These are phyloP conservation scores for Vigna mungo DNA, from an alignment of 306 rosid genomes.

Conservation along the genomic window DNA sequence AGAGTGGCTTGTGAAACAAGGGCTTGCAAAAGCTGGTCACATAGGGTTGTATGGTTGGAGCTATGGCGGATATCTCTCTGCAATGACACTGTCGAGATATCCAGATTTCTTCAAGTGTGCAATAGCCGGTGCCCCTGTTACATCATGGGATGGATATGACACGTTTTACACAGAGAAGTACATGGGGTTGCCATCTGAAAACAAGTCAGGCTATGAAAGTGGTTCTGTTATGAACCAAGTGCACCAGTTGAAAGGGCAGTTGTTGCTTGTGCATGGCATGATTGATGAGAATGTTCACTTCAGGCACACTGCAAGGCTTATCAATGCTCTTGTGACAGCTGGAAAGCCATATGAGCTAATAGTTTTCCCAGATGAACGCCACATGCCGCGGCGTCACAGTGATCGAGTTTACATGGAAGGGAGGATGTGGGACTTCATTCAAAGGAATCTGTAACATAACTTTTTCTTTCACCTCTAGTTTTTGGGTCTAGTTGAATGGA, in stretches of 20 bases:
- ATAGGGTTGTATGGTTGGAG: slow-evolving; percentile 98
- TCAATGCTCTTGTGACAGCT: slow-evolving; percentile 84
- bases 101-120: slow-evolving; percentile 81
- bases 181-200: slow-evolving; percentile 85
- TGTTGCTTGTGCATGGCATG: slow-evolving; percentile 94
- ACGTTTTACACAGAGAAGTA: slow-evolving; percentile 96
- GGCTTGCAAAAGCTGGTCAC: slow-evolving; percentile 76
- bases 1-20: slow-evolving; percentile 81
- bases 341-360: slow-evolving; percentile 84
- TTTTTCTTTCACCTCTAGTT: slow-evolving; percentile 38
- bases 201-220: slow-evolving; percentile 56
- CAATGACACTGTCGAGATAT: slow-evolving; percentile 75
- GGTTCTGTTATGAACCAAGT: slow-evolving; percentile 82
- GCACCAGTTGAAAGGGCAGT: slow-evolving; percentile 68
- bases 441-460: slow-evolving; percentile 65
- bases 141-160: slow-evolving; percentile 97
- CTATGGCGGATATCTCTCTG: slow-evolving; percentile 95
- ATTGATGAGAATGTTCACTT: slow-evolving; percentile 97
- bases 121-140: slow-evolving; percentile 87
- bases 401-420: slow-evolving; percentile 93
- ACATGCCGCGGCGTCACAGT: slow-evolving; percentile 83
- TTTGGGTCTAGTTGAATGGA: slow-evolving; percentile 34
- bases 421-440: slow-evolving; percentile 94
- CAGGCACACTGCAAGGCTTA: slow-evolving; percentile 94
- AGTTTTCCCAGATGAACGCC: slow-evolving; percentile 91